Conservation (phyloP, 768 basidiomycete genomes). For the Tulasnella calospora region DNA sequence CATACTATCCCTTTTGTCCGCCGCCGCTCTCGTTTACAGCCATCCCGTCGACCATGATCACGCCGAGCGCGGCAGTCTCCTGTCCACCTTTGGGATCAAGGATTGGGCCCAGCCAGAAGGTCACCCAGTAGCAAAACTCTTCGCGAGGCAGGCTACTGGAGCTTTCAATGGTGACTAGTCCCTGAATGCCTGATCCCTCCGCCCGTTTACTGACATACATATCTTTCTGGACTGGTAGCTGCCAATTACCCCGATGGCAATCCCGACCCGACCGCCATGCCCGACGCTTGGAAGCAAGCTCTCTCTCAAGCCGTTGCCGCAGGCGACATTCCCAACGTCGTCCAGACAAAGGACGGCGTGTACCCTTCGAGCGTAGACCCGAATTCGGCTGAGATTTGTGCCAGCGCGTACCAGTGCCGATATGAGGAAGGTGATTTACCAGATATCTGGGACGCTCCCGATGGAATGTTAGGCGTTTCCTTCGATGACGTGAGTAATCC, state of each 20-base stretch:
- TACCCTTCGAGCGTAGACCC: slow-evolving; percentile 35
- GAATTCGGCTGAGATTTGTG: slow-evolving; percentile 57
- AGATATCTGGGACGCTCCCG: slow-evolving; percentile 74
- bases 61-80: slow-evolving; percentile 29
- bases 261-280: slow-evolving; percentile 52
- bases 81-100: neutral
- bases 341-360: slow-evolving; percentile 40
- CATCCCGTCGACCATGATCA: slow-evolving; percentile 31
- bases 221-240: neutral
- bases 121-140: slow-evolving; percentile 5
- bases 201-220: neutral
- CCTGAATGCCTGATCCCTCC: neutral
- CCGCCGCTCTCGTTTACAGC: slow-evolving; percentile 20
- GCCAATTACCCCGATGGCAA: neutral
- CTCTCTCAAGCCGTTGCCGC: slow-evolving; percentile 60
- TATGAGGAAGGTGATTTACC: slow-evolving; percentile 37
- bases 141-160: neutral
- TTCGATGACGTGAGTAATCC: slow-evolving; percentile 17
- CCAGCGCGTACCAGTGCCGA: slow-evolving; percentile 65
- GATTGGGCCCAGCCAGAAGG: neutral
- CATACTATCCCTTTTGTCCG: neutral
- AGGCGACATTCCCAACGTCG: slow-evolving; percentile 67
- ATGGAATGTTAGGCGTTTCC: slow-evolving; percentile 49
- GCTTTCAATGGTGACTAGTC: neutral
- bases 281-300: slow-evolving; percentile 66